These are phyloP conservation scores for Wilhelminamyces savonicus DNA, from an alignment of 805 yeast genomes.

Conservation along the genomic window DNA sequence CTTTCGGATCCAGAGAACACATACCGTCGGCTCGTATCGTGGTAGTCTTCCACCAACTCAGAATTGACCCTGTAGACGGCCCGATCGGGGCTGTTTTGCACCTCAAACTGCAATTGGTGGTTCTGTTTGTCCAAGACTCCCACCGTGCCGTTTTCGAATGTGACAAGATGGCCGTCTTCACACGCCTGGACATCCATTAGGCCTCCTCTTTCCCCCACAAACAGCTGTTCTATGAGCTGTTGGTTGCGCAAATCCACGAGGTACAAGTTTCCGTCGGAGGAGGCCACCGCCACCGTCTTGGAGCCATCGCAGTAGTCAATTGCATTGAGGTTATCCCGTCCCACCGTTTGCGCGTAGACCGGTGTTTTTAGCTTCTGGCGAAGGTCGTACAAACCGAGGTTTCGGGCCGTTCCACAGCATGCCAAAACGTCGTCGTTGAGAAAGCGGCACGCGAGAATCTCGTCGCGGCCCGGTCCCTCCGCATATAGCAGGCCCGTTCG, in stretches of 20 bases:
- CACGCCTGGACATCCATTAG: slow-evolving; percentile 2
- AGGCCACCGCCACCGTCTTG: slow-evolving; percentile 9
- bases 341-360: slow-evolving; percentile 4
- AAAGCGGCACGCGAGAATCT: slow-evolving; percentile 14
- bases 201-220: slow-evolving; percentile 2
- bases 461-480: slow-evolving; percentile 9
- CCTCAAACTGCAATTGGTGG: neutral
- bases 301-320: slow-evolving; percentile 7
- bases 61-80: slow-evolving; percentile 6
- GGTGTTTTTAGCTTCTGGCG: slow-evolving; percentile 7
- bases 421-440: slow-evolving; percentile 13
- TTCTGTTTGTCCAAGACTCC: slow-evolving; percentile 2
- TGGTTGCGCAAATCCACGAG: slow-evolving; percentile 17
- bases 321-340: slow-evolving; percentile 16
- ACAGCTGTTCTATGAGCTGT: slow-evolving; percentile 4
- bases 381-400: slow-evolving; percentile 17
- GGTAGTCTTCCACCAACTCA: slow-evolving; percentile 3
- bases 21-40: slow-evolving; percentile 1
- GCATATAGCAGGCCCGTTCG: too few species aligned
- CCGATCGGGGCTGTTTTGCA: neutral
- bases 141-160: slow-evolving; percentile 6
- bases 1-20: slow-evolving; percentile 12
- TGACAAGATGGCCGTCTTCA: slow-evolving; percentile 1
- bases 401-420: slow-evolving; percentile 19
- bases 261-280: slow-evolving; percentile 16